Evolutionary conservation across 306 rosid species (phyloP), one percentile per base, ranked within the genome.

Genomic region (Quercus robur): DNA sequence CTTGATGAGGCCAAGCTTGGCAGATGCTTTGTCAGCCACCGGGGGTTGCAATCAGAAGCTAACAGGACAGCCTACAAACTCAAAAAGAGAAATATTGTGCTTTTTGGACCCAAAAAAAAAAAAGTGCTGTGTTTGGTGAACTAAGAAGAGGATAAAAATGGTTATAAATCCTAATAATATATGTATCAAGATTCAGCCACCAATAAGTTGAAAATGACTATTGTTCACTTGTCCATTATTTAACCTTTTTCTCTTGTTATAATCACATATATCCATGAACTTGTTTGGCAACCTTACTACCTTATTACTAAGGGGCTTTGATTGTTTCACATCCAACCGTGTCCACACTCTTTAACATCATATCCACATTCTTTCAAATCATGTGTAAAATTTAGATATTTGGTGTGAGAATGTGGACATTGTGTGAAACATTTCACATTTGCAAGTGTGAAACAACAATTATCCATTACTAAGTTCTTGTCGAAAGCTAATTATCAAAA

Each of bases 1-100:
- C 92, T 89, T 41, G 97, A 92, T 19, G 85, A 78, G 84, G 94
- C 96, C 87, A 94, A 79, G 83, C 82, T 82, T 6, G 84, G 91
- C 66, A 94, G 82, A 83, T 92, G 98, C 81, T 88, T 94, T n/a
- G 92, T 86, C 74, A 94, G 86, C 96, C 90, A 94, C 33, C 87
- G 82, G 3, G 98, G 91, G 58, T 85, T 89, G 86, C 90, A 82
- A 80, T 94, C 94, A 20, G 88, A 84, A 74, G 98, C 91, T 44
- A 94, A 78, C 62, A 94, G 81, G 75, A 94, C 85, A 33, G 86
- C 96, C 97, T 92, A 84, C 77, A 84, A 18, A 33, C 44, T 4
- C 72, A 67, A 67, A 67, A 33, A 9, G 23, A 33, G 18, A 67
- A 33, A 14, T 23, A 9, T 35, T 67, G n/a, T 67, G 2, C 4